phyloP scores from a whole-genome alignment of 345 rosid genomes.

The Eucalyptus melliodora region DNA sequence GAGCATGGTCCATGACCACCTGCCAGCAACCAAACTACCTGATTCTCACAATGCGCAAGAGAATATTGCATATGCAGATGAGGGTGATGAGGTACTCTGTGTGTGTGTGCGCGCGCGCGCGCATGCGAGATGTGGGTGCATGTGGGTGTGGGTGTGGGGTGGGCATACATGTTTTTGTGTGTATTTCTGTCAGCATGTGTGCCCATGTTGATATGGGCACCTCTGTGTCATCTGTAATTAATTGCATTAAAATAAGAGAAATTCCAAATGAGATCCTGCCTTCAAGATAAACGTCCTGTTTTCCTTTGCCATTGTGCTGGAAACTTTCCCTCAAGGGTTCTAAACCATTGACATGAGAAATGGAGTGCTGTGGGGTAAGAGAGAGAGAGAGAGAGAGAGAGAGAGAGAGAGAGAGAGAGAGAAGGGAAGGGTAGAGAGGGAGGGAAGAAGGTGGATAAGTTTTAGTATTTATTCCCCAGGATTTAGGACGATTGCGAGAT shows the following conservation, averaged over 20 bases:
- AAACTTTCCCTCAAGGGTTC: neutral
- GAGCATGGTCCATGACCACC: slow-evolving; percentile 46
- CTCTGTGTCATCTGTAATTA: neutral
- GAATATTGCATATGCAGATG: slow-evolving; percentile 69
- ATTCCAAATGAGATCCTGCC: neutral
- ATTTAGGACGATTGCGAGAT: neutral
- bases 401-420: neutral
- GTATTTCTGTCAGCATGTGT: neutral
- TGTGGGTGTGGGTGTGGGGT: neutral
- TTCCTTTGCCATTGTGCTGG: neutral
- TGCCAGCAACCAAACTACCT: slow-evolving; percentile 30
- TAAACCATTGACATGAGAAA: neutral
- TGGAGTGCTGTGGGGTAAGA: neutral
- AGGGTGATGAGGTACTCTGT: slow-evolving; percentile 86
- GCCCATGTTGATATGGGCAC: neutral
- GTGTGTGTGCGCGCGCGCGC: neutral
- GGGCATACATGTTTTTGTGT: neutral
- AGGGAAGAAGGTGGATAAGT: neutral
- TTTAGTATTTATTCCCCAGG: neutral
- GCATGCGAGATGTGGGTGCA: neutral
- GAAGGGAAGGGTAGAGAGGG: accelerated
- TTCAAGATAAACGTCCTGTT: neutral
- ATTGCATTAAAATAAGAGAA: neutral
- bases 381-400: neutral
- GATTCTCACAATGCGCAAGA: slow-evolving; percentile 41